Base-by-base conservation (phyloP, 805 yeast species). In the Candida odintsovae region DNA sequence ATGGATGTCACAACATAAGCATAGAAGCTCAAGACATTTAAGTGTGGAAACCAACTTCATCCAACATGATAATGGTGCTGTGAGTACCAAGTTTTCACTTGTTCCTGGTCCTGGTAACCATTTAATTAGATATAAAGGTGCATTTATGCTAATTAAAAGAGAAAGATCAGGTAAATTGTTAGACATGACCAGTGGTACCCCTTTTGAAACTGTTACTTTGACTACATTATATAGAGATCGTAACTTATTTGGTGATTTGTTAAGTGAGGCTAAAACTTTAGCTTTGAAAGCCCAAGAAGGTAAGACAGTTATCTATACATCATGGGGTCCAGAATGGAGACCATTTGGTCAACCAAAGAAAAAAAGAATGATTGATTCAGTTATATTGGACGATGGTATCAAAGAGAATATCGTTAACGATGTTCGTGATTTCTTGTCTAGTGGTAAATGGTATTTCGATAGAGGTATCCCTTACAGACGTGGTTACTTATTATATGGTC, bases 321-420 rank as follows among this genome's bases (percentile, higher is more conserved):
- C 96, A 11, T 92, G 94, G 88, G 99, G 98, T 1, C 96, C 96
- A 25, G 99, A 94, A 61, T 94, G 99, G 99, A 75, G 98, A 59
- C 96, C 96, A 5, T 94, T 94, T 70, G 99, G 99, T 2, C 90
- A 83, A 62, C 98, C 99, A 1, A 76, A 97, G 51, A 83, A 82
- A 57, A 92, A 92, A 67, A 74, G 99, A 56, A 67, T 84, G 23
- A 67, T 92, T 35, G 92, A 86, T 4, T 86, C 95, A 8, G 99
- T 94, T 15, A 82, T 94, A 22, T 69, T 94, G 44, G 98, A 90
- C 63, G 64, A 74, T 21, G 90, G 87, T 2, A 72, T 94, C 43
- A 81, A 81, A 50, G 86, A 84, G 48, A 55, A 62, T 10, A 79
- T 94, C 20, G 60, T 87, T 4, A 55, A 59, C 1, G 99, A 94